Conservation (phyloP, 2,329 filamentous ascomycete species). For the Fusarium armeniacum region DNA sequence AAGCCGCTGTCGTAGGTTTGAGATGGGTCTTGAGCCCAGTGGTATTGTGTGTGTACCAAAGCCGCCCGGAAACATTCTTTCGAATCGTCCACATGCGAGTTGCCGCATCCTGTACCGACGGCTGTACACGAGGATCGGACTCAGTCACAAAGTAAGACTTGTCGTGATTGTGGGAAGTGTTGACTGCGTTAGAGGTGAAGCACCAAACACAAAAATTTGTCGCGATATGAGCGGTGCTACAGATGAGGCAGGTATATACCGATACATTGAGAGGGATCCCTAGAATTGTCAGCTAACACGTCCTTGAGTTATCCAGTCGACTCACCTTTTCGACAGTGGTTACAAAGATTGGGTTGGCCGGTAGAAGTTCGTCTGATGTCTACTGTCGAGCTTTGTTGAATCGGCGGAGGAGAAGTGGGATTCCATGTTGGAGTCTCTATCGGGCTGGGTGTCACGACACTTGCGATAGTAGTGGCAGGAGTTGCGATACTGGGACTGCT, state of each 20-base stretch:
- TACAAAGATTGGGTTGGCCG: conserved; percentile 24
- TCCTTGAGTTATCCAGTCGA: fast-evolving
- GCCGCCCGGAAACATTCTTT: conserved; percentile 47
- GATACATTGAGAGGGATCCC: conserved; percentile 47
- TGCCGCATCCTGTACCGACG: conserved; percentile 32
- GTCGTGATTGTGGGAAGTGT: conserved; percentile 46
- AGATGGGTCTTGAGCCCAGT: conserved; percentile 48
- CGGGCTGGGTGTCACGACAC: conserved; percentile 18
- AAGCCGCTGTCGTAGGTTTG: conserved; percentile 35
- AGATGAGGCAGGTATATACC: conserved; percentile 49
- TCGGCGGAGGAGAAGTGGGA: not conserved
- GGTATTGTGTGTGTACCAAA: conserved; percentile 49
- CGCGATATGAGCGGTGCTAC: conserved; percentile 43
- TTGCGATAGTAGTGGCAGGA: conserved; percentile 25
- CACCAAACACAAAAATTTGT: conserved; percentile 50
- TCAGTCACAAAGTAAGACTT: conserved; percentile 48
- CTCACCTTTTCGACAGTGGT: conserved; percentile 45
- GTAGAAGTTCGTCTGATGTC: conserved; percentile 24
- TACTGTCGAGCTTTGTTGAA: conserved; percentile 4
- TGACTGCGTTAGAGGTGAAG: conserved; percentile 46
- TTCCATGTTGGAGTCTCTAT: conserved; percentile 26
- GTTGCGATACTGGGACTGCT: conserved; percentile 29
- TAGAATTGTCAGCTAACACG: not conserved
- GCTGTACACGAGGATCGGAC: conserved; percentile 45
- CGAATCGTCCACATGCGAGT: conserved; percentile 46